These are phyloP conservation scores for Ceratorhiza oryzae-sativae DNA, from an alignment of 1,284 basidiomycete genomes.

Conservation along the genomic window DNA sequence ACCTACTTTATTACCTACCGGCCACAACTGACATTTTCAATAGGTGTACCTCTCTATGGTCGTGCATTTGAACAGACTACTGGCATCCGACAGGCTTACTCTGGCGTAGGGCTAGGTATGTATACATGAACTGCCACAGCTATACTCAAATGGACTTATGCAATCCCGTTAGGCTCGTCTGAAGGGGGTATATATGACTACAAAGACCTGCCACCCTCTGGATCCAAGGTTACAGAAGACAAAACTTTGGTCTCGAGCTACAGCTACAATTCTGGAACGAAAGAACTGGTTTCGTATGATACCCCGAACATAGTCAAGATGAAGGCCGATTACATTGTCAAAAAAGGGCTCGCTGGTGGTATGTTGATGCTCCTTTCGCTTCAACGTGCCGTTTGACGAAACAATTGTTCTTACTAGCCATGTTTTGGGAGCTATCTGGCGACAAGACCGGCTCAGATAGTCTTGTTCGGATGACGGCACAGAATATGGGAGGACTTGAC, in stretches of 20 bases:
- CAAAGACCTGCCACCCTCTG: slow-evolving; percentile 68
- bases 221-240: slow-evolving; percentile 41
- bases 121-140: slow-evolving; percentile 53
- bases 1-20: too few species aligned
- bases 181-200: slow-evolving; percentile 68
- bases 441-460: slow-evolving; percentile 67
- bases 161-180: slow-evolving; percentile 54
- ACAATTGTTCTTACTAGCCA: slow-evolving; percentile 33
- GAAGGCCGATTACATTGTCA: slow-evolving; percentile 79
- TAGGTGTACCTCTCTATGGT: slow-evolving; percentile 85
- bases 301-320: slow-evolving; percentile 71
- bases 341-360: slow-evolving; percentile 71
- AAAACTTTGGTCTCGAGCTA: neutral
- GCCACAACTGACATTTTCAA: neutral
- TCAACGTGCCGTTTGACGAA: neutral
- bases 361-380: neutral
- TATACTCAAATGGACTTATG: slow-evolving; percentile 50
- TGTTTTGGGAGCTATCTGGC: slow-evolving; percentile 63
- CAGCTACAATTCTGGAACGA: slow-evolving; percentile 59
- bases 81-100: slow-evolving; percentile 78
- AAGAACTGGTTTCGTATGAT: slow-evolving; percentile 81
- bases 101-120: slow-evolving; percentile 77
- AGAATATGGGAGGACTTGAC: slow-evolving; percentile 63
- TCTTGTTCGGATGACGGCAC: slow-evolving; percentile 60
- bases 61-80: slow-evolving; percentile 69